Evolutionary conservation across 768 basidiomycete genomes (phyloP).

Genomic region (Boletellus emodensis): DNA sequence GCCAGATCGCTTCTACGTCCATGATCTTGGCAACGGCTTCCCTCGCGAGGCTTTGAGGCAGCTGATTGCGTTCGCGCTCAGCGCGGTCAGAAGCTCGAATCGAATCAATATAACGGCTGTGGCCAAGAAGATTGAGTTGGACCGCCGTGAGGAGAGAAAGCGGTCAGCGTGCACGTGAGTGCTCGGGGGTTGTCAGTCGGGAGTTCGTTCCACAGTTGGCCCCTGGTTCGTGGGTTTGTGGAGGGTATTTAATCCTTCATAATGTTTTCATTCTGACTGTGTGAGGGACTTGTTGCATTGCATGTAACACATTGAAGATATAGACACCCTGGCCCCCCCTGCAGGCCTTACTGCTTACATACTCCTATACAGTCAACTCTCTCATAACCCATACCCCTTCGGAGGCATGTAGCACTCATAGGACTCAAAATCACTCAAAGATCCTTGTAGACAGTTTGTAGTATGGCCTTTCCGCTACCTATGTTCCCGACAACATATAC

Average conservation of each 20-base stretch:
- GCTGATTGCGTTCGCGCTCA: conserved; percentile 44
- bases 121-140: conserved; percentile 82
- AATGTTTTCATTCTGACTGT: conserved; percentile 20
- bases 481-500: no score
- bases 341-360: no score
- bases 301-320: no score
- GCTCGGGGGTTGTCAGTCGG: conserved; percentile 42
- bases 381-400: no score
- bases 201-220: conserved; percentile 81
- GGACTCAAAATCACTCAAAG: no score
- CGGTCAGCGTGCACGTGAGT: conserved; percentile 79
- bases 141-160: conserved; percentile 82
- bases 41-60: conserved; percentile 31
- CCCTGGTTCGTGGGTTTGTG: conserved; percentile 50
- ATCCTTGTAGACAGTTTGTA: no score
- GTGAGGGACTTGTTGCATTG: conserved; percentile 34
- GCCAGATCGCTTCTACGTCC: conserved; percentile 24
- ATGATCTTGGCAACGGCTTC: conserved; percentile 26
- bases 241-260: conserved; percentile 7
- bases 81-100: conserved; percentile 60
- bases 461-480: no score
- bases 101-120: conserved; percentile 72
- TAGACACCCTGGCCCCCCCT: no score
- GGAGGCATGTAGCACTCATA: no score
- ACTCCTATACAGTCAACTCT: no score